Base-by-base conservation (phyloP, 225 moss, liverwort and hornwort species). In the Lunularia cruciata region DNA sequence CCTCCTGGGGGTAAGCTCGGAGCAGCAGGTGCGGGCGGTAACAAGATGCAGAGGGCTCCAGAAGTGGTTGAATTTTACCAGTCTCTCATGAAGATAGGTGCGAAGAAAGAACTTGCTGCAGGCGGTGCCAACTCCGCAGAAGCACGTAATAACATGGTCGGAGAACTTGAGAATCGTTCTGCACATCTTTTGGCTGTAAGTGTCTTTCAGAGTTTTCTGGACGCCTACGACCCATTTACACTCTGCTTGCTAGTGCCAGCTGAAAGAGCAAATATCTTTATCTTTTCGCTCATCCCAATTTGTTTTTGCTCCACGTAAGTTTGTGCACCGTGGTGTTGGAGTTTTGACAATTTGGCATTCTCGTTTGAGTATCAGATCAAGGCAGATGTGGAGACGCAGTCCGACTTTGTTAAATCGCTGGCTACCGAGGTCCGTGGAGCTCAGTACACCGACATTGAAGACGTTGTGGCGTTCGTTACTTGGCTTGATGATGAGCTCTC, bases 401-500 rank as follows among this genome's bases (percentile, higher is more conserved):
- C 83, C 35, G 93, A 94, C 57, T 94, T 94, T 57, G 93, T 94
- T 27, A 85, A 83, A 49, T 86, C 88, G 14, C 60, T 94, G 74
- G 90, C 93, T 42, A 33, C 85, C 68, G 93, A 94, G 83, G 79
- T 94, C 60, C 79, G 87, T 53, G 88, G 84, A 70, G 93, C 93
- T 68, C 77, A 69, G 26, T 94, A 86, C 47, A 60, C 43, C 33
- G 79, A 94, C 67, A 88, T 94, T 67, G 83, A 86, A 16, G 93
- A 94, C 73, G 87, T 94, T 45, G 90, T 94, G 33, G 80, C 87
- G 3, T 93, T 93, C 61, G 93, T 93, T 20, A 74, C 55, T n/a
- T 93, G 93, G 93, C 78, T 93, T 67, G 93, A 93, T 62, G 93
- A 93, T 11, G 93, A 93, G 83, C 88, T 93, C 32, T 88, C 90